These are phyloP conservation scores for Dothistroma septosporum DNA, from an alignment of 2,329 filamentous ascomycete species.

Conservation along the genomic window DNA sequence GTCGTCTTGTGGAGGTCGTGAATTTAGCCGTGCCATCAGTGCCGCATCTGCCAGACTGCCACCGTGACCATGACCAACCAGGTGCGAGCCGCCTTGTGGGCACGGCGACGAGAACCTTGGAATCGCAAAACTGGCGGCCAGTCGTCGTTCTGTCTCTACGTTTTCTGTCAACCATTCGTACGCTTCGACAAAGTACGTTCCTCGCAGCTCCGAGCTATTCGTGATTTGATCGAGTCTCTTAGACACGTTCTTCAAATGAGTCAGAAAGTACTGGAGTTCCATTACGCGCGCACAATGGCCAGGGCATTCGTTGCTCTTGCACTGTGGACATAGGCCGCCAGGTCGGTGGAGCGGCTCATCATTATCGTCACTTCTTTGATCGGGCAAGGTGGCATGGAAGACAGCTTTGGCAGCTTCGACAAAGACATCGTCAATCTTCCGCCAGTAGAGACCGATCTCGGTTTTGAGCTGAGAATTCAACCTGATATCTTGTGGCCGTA, in stretches of 20 bases:
- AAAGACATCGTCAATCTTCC: slow-evolving; percentile 19
- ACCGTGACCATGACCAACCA: background rate
- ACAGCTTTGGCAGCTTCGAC: slow-evolving; percentile 10
- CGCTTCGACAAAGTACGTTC: slow-evolving; percentile 1
- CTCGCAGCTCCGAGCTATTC: background rate
- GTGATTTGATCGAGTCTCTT: background rate
- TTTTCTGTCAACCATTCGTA: slow-evolving; percentile 4
- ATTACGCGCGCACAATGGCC: slow-evolving; percentile 5
- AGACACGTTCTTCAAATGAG: background rate
- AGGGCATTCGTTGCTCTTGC: background rate
- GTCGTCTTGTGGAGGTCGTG: background rate
- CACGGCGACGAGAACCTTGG: background rate
- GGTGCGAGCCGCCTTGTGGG: background rate
- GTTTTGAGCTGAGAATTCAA: background rate
- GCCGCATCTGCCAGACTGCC: background rate
- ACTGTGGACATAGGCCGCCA: background rate
- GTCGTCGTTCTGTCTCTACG: slow-evolving; percentile 1
- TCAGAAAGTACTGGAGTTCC: background rate
- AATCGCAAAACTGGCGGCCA: background rate
- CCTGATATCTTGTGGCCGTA: slow-evolving; percentile 9
- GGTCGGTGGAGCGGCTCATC: background rate
- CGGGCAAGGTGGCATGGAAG: background rate
- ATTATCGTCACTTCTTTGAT: background rate
- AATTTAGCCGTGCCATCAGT: background rate
- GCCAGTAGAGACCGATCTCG: slow-evolving; percentile 5